Evolutionary conservation across 164 flowering plant genomes (phyloP).

Genomic region (grape (Vitis vinifera)): DNA sequence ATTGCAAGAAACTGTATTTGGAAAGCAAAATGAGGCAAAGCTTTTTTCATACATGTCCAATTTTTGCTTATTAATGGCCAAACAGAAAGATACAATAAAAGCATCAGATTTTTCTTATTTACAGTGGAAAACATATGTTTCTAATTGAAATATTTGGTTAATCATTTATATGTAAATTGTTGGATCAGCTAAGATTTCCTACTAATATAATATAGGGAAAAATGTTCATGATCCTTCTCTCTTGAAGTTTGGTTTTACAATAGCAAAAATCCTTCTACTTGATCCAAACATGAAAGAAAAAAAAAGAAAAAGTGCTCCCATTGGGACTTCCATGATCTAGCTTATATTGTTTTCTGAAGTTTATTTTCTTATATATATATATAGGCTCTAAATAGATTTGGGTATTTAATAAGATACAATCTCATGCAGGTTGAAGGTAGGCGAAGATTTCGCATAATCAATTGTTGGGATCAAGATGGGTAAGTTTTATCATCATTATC

Average conservation of each 20-base stretch:
- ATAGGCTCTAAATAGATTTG: neutral
- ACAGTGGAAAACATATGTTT: neutral
- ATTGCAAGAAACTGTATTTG: too few relatives aligned
- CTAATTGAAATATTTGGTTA: neutral
- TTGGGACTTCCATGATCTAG: too few relatives aligned
- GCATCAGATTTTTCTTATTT: neutral
- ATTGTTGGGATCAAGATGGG: conserved; percentile 96
- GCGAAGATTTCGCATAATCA: conserved; percentile 76
- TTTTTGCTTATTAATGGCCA: too few relatives aligned
- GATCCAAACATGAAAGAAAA: neutral
- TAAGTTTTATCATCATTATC: conserved; percentile 28
- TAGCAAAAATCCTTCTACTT: neutral
- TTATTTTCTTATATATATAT: too few relatives aligned
- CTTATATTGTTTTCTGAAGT: too few relatives aligned
- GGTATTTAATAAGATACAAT: neutral
- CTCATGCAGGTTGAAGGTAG: conserved; percentile 86
- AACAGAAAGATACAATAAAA: too few relatives aligned
- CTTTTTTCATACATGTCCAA: too few relatives aligned
- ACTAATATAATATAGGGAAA: neutral
- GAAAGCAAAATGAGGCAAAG: too few relatives aligned
- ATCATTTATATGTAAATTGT: neutral
- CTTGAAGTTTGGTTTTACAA: neutral
- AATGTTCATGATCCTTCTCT: neutral
- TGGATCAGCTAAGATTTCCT: neutral
- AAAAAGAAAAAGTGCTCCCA: too few relatives aligned